A percentile compares a stretch with the other conserved stretches of the same genome.
phyloP scores from a whole-genome alignment of 2,329 filamentous ascomycete species.

The Cladobotryum protrusum region DNA sequence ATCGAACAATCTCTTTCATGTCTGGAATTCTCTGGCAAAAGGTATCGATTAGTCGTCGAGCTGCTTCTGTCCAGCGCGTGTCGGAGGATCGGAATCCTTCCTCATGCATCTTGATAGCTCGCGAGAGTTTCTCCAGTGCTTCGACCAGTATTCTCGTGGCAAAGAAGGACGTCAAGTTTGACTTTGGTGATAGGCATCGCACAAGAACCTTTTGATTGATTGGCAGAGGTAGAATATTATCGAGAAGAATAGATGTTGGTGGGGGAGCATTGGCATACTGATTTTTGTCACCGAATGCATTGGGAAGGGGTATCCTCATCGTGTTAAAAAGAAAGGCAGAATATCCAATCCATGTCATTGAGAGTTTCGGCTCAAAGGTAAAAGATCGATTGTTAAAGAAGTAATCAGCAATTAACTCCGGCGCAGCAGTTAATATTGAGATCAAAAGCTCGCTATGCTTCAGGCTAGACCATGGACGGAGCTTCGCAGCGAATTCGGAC shows the following conservation, averaged over 20 bases:
- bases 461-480: conserved; percentile 77
- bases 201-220: conserved; percentile 73
- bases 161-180: conserved; percentile 77
- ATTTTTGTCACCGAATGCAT: conserved; percentile 61
- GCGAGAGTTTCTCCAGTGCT: conserved; percentile 70
- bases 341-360: conserved; percentile 91
- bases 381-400: conserved; percentile 76
- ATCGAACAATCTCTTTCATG: conserved; percentile 71
- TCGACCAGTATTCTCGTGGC: conserved; percentile 72
- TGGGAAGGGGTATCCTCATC: conserved; percentile 67
- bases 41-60: conserved; percentile 60
- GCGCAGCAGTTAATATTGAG: conserved; percentile 71
- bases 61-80: conserved; percentile 62
- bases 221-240: conserved; percentile 79
- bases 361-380: conserved; percentile 83
- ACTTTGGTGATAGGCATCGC: conserved; percentile 71
- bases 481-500: conserved; percentile 68
- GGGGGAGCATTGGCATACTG: conserved; percentile 63
- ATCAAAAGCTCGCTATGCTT: conserved; percentile 77
- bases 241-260: conserved; percentile 70
- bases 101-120: conserved; percentile 55
- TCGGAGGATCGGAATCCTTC: conserved; percentile 33
- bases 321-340: conserved; percentile 81
- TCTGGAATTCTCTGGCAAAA: conserved; percentile 74
- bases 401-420: conserved; percentile 83